phyloP scores from a whole-genome alignment of 495 filamentous ascomycete species.

The Talaromyces wortmannii region DNA sequence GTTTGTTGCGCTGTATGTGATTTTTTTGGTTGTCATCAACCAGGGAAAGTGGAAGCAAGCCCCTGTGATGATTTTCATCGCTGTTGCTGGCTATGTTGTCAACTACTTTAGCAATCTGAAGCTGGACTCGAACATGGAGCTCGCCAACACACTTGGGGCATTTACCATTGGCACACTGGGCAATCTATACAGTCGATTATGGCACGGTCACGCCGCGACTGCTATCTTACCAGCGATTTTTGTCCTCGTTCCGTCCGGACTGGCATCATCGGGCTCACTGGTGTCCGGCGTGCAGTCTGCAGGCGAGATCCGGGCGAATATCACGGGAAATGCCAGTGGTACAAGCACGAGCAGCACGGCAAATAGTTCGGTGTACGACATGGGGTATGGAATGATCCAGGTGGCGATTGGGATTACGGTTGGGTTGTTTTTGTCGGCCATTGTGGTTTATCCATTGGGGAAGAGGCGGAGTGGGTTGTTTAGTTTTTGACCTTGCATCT shows the following conservation, averaged over 20 bases:
- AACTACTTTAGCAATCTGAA: conserved; percentile 71
- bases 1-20: conserved; percentile 66
- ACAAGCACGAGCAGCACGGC: conserved; percentile 26
- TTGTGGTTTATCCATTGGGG: conserved; percentile 83
- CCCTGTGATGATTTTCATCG: conserved; percentile 78
- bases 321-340: conserved; percentile 28
- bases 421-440: conserved; percentile 74
- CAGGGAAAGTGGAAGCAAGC: conserved; percentile 87
- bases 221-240: conserved; percentile 92
- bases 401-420: conserved; percentile 91
- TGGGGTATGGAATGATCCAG: conserved; percentile 82
- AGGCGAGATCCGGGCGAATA: conserved; percentile 58
- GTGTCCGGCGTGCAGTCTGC: conserved; percentile 72
- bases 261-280: conserved; percentile 76
- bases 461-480: conserved; percentile 85
- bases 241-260: conserved; percentile 84
- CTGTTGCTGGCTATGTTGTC: conserved; percentile 73
- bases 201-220: conserved; percentile 79
- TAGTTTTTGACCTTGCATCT: conserved; percentile 54
- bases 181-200: conserved; percentile 77
- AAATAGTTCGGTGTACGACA: conserved; percentile 58
- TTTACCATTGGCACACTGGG: conserved; percentile 80
- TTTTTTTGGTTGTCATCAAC: conserved; percentile 80
- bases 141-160: conserved; percentile 80
- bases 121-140: conserved; percentile 69